phyloP scores from a whole-genome alignment of 129 eudicot genomes.

The Saposhnikovia divaricata region DNA sequence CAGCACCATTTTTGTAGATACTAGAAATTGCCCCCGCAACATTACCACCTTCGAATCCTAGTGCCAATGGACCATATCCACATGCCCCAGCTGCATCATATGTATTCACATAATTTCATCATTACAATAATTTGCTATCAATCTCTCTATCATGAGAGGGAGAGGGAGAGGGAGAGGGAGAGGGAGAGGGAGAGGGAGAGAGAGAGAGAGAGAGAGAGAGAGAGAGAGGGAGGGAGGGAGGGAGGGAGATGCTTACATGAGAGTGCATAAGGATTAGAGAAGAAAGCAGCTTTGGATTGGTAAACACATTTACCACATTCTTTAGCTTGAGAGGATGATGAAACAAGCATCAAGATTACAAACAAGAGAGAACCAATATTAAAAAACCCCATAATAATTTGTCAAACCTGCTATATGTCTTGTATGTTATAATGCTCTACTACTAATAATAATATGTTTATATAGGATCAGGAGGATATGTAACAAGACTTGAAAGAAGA shows the following conservation, averaged over 20 bases:
- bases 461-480: not conserved
- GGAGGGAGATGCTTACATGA: constrained; percentile 38
- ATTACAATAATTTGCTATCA: not conserved
- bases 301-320: constrained; percentile 75
- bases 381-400: not conserved
- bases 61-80: constrained; percentile 69
- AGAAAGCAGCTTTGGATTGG: constrained; percentile 54
- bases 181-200: not conserved
- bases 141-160: too few species aligned
- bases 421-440: too few species aligned
- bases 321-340: constrained; percentile 20
- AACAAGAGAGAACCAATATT: constrained; percentile 17
- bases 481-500: not conserved
- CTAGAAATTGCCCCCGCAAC: constrained; percentile 70
- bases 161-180: too few species aligned
- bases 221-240: too few species aligned
- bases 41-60: constrained; percentile 40
- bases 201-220: too few species aligned
- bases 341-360: constrained; percentile 16
- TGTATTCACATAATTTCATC: not conserved
- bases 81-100: constrained; percentile 82
- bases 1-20: constrained; percentile 75
- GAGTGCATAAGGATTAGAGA: constrained; percentile 49
- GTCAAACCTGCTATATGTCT: too few species aligned
- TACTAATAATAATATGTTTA: not conserved